A percentile compares a stretch with the other conserved stretches of the same genome.
These are phyloP conservation scores for Lumnitzera littorea DNA, from an alignment of 345 rosid genomes.

Conservation along the genomic window DNA sequence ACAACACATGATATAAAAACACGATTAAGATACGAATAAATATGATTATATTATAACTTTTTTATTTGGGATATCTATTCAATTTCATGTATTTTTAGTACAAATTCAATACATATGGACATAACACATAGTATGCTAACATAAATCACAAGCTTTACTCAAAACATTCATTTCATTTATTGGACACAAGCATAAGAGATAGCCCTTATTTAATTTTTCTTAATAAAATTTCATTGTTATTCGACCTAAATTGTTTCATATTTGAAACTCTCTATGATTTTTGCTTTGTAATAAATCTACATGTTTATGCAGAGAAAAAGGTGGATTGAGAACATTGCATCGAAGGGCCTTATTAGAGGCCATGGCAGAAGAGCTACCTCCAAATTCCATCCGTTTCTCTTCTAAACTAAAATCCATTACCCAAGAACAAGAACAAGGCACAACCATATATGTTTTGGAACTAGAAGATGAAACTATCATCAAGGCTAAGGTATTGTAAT, in stretches of 20 bases:
- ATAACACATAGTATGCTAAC: too few species aligned
- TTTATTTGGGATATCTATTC: too few species aligned
- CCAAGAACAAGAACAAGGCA: conserved; percentile 5
- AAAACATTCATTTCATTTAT: too few species aligned
- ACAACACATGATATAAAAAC: too few species aligned
- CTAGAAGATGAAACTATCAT: conserved; percentile 26
- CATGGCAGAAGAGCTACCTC: conserved; percentile 28
- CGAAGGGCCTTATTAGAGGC: conserved; percentile 21
- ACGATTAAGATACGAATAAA: too few species aligned
- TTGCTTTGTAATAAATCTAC: not conserved
- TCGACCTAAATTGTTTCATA: too few species aligned
- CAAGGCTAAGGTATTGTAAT: conserved; percentile 21
- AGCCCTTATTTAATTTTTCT: not conserved
- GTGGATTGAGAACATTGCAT: conserved; percentile 14
- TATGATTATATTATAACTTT: too few species aligned
- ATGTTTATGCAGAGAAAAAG: not conserved
- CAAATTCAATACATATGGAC: too few species aligned
- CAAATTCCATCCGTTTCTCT: conserved; percentile 23
- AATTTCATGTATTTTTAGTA: too few species aligned
- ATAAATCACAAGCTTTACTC: too few species aligned
- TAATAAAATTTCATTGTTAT: too few species aligned
- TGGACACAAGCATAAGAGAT: not conserved
- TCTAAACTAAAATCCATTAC: conserved; percentile 18
- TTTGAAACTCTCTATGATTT: too few species aligned
- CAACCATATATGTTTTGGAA: conserved; percentile 6